Evolutionary conservation across 2,329 filamentous ascomycete genomes (phyloP), one percentile per base, ranked within the genome.

Genomic region (Emergomyces pasteurianus): DNA sequence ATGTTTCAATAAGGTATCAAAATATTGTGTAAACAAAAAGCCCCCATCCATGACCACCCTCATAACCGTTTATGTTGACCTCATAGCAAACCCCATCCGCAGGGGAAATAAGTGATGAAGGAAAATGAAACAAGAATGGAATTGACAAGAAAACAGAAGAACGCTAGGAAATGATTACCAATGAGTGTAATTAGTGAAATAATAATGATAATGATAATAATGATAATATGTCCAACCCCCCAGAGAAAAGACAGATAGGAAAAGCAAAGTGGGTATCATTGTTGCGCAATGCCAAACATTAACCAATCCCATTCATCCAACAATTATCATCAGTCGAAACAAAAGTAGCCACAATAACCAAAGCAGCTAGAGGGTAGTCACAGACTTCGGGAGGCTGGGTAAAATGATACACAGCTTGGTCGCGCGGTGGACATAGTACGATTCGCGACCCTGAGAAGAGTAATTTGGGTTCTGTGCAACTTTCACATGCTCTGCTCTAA

Each of bases 181-280:
- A 60, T 26, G 49, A 56, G 52, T 23, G 52, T 36, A 8, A 49
- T 55, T 21, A 60, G 57, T 58, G 28, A 54, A 47, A 31, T 26
- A 14, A 14, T 23, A 47, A 26, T 23, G 1, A 14, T 23, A 47
- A 21, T 47, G 14, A 47, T 23, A 23, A 47, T 31, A 3, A 47
- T 23, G 10, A 47, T 31, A 3, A 7, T 31, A 31, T 31, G 7
- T 40, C 23, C 21, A 18, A 14, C n/a, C 28, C n/a, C 46, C 31
- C 31, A 12, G 16, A 60, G 16, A 61, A 59, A 58, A 38, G 23
- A 36, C 46, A 53, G 52, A 54, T 36, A 61, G 9, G 57, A 62
- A 58, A 55, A 49, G 14, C 9, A 60, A 58, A 58, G 42, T 31
- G 58, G 58, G 53, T 56, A 58, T 38, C 52, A 62, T 36, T 42